These are phyloP conservation scores for Penicillium tannophilum DNA, from an alignment of 495 filamentous ascomycete species.

Conservation along the genomic window DNA sequence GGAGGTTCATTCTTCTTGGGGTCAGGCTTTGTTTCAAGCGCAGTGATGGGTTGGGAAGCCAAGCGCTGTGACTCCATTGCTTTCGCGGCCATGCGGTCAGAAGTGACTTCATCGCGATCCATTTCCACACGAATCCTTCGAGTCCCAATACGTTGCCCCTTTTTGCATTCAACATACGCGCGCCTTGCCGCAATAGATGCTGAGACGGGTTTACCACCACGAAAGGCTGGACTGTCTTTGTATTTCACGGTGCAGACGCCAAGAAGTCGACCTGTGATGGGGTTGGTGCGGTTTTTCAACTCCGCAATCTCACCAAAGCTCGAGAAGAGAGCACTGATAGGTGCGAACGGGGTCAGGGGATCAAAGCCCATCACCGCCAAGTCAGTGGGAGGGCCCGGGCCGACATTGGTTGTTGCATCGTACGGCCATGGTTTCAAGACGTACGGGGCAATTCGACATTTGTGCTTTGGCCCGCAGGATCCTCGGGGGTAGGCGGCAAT, in stretches of 20 bases:
- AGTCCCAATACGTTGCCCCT: conserved; percentile 72
- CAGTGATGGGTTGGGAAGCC: conserved; percentile 37
- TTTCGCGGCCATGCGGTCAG: conserved; percentile 69
- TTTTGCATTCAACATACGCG: conserved; percentile 62
- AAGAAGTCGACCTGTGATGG: conserved; percentile 86
- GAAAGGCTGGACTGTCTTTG: conserved; percentile 66
- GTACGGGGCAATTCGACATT: conserved; percentile 76
- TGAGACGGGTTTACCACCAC: conserved; percentile 50
- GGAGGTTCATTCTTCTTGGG: conserved; percentile 63
- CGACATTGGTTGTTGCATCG: conserved; percentile 78
- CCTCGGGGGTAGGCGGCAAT: conserved; percentile 61
- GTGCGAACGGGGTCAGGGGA: conserved; percentile 76
- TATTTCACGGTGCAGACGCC: conserved; percentile 91
- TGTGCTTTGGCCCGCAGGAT: conserved; percentile 69
- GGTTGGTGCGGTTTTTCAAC: conserved; percentile 88
- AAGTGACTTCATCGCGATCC: conserved; percentile 83
- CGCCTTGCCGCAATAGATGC: conserved; percentile 76
- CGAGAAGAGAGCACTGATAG: conserved; percentile 78
- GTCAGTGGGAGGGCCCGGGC: conserved; percentile 84
- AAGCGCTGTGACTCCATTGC: conserved; percentile 65
- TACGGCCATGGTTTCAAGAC: conserved; percentile 74
- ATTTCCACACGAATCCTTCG: conserved; percentile 76
- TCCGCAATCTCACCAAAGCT: conserved; percentile 87
- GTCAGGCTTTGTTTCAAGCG: conserved; percentile 33
- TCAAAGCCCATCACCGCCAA: conserved; percentile 94